phyloP scores from a whole-genome alignment of 2,329 filamentous ascomycete genomes.

The Apiospora koreana region DNA sequence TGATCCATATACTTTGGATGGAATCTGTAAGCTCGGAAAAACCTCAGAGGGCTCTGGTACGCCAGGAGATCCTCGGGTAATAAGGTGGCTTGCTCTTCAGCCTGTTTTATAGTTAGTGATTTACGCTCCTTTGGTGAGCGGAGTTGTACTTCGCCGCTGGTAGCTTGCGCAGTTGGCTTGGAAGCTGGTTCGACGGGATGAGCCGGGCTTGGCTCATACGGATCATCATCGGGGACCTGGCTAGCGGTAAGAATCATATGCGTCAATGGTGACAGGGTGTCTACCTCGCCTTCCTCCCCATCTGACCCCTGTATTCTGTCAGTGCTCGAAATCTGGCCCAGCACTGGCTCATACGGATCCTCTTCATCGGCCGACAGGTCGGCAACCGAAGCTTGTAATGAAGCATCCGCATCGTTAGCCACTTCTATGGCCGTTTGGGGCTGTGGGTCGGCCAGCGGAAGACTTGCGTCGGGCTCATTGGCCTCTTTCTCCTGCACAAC shows the following conservation, averaged over 20 bases:
- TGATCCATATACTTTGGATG: constrained; percentile 73
- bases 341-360: constrained; percentile 14
- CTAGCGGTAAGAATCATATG: constrained; percentile 17
- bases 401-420: constrained; percentile 11
- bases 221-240: constrained; percentile 22
- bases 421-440: not conserved
- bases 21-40: constrained; percentile 87
- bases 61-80: constrained; percentile 48
- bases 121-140: constrained; percentile 28
- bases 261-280: constrained; percentile 8
- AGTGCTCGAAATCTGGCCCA: constrained; percentile 21
- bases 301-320: constrained; percentile 17
- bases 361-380: constrained; percentile 10
- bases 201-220: constrained; percentile 24
- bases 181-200: constrained; percentile 15
- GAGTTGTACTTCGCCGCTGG: constrained; percentile 33
- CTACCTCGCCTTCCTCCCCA: constrained; percentile 24
- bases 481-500: not conserved
- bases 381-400: constrained; percentile 15
- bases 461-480: not conserved
- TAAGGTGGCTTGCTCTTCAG: constrained; percentile 18
- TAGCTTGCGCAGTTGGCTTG: constrained; percentile 17
- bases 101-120: constrained; percentile 32
- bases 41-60: constrained; percentile 81
- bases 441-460: not conserved